These are phyloP conservation scores for Amylostereum areolatum DNA, from an alignment of 1,284 basidiomycete genomes.

Conservation along the genomic window DNA sequence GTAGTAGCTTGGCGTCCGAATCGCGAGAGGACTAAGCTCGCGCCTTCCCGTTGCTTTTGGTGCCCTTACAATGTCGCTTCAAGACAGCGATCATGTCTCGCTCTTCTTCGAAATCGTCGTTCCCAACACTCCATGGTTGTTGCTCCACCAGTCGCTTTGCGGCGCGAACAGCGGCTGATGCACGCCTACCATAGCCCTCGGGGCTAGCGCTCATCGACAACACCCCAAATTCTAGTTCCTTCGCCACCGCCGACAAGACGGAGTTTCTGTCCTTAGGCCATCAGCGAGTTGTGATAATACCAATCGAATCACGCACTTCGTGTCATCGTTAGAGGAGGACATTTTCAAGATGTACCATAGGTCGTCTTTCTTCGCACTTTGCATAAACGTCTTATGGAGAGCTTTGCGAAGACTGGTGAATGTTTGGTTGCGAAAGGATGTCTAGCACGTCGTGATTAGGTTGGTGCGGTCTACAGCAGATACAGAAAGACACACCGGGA, in stretches of 20 bases:
- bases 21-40: background rate
- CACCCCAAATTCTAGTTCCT: slow-evolving; percentile 38
- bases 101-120: slow-evolving; percentile 29
- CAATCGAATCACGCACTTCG: slow-evolving; percentile 15
- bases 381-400: slow-evolving; percentile 28
- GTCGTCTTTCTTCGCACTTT: slow-evolving; percentile 12
- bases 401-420: slow-evolving; percentile 26
- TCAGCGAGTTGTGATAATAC: background rate
- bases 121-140: slow-evolving; percentile 20
- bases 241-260: slow-evolving; percentile 29
- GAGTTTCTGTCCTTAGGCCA: slow-evolving; percentile 19
- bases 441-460: slow-evolving; percentile 15
- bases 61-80: slow-evolving; percentile 15
- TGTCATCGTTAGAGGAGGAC: slow-evolving; percentile 10
- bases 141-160: slow-evolving; percentile 24
- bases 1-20: too few species aligned
- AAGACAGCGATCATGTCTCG: slow-evolving; percentile 31
- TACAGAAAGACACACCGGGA: slow-evolving; percentile 36
- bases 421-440: slow-evolving; percentile 22
- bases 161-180: slow-evolving; percentile 21
- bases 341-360: slow-evolving; percentile 18
- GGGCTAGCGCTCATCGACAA: slow-evolving; percentile 39
- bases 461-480: background rate
- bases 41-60: slow-evolving; percentile 3
- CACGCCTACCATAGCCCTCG: slow-evolving; percentile 37